phyloP scores from a whole-genome alignment of 108 stramenopile genomes.

The Skeletonema menzelii region DNA sequence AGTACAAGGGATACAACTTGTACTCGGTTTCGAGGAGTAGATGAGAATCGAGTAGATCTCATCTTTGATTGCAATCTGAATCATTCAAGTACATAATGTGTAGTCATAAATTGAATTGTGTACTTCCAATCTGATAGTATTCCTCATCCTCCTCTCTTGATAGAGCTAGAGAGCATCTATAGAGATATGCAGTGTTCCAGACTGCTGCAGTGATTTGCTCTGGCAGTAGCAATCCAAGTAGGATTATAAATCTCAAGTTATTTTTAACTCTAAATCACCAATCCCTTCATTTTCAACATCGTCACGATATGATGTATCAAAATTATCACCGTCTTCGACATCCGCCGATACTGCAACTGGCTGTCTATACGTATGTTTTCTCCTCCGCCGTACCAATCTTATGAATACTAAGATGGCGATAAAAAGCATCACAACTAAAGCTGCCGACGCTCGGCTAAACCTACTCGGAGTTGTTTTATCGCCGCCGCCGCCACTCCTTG shows the following conservation, averaged over 20 bases:
- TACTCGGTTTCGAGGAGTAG: constrained; percentile 1
- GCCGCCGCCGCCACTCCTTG: background rate
- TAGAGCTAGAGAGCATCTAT: too few relatives aligned
- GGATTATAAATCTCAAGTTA: background rate
- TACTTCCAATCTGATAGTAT: too few relatives aligned
- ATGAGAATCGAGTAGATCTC: background rate
- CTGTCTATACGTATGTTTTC: background rate
- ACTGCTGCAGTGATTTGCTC: too few relatives aligned
- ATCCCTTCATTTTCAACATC: background rate
- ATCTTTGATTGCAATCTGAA: too few relatives aligned
- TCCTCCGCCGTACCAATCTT: constrained; percentile 5
- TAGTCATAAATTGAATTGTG: too few relatives aligned
- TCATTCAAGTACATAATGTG: too few relatives aligned
- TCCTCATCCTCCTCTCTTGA: too few relatives aligned
- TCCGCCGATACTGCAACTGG: background rate
- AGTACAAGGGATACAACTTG: constrained; percentile 34
- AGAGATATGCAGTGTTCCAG: too few relatives aligned
- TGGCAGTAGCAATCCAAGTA: too few relatives aligned
- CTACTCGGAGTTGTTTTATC: background rate
- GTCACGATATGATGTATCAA: background rate
- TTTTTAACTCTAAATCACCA: background rate
- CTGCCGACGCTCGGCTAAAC: background rate
- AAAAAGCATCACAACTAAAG: background rate
- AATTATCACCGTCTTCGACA: background rate
- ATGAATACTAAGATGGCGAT: background rate